These are phyloP conservation scores for Apiotrichum sp. DNA, from an alignment of 1,284 basidiomycete genomes.

Conservation along the genomic window DNA sequence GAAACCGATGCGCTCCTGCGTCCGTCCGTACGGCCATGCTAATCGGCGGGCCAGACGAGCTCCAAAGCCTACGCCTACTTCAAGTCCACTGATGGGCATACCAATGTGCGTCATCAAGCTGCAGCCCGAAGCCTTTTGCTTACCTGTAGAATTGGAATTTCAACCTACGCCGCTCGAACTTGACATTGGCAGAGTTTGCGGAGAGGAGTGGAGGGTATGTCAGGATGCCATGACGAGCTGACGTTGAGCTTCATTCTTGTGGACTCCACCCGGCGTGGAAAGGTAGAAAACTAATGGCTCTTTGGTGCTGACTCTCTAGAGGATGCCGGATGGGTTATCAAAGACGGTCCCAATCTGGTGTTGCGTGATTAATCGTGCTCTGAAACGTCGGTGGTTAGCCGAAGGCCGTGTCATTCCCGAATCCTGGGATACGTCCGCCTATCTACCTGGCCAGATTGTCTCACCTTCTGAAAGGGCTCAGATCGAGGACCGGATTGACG, in stretches of 20 bases:
- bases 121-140: not conserved
- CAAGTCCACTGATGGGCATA: conserved; percentile 96
- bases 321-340: conserved; percentile 86
- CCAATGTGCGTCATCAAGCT: conserved; percentile 47
- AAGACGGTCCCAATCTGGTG: conserved; percentile 98
- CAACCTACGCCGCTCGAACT: conserved; percentile 76
- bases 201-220: conserved; percentile 56
- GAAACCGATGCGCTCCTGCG: too few species aligned
- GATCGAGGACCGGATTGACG: conserved; percentile 51
- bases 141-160: conserved; percentile 63
- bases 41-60: conserved; percentile 35
- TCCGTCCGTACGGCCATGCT: too few species aligned
- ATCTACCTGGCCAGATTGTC: conserved; percentile 40
- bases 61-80: conserved; percentile 64
- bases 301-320: conserved; percentile 33
- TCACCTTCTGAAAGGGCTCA: conserved; percentile 41
- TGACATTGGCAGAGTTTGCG: conserved; percentile 66
- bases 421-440: conserved; percentile 37
- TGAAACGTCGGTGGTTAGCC: conserved; percentile 29
- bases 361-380: conserved; percentile 75
- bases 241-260: conserved; percentile 69
- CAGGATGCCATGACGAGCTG: conserved; percentile 18
- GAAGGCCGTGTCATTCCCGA: not conserved
- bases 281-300: conserved; percentile 45
- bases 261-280: conserved; percentile 88